Evolutionary conservation across 2,329 filamentous ascomycete species (phyloP).

Genomic region (Chrysoporthe cubensis): DNA sequence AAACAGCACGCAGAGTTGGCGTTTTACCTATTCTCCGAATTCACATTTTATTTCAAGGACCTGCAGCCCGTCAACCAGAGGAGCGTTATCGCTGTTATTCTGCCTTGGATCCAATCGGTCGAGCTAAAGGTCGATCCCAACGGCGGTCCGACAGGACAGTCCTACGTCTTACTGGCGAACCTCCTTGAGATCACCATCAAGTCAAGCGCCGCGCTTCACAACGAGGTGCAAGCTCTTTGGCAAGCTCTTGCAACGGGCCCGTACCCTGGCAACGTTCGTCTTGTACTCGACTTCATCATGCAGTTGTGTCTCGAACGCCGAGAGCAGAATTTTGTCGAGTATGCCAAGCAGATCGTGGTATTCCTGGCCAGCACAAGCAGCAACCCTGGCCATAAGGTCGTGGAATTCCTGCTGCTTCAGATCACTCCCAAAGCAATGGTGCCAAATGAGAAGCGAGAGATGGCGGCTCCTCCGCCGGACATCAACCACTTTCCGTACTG

Average conservation of each 20-base stretch:
- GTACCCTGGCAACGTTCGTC: constrained; percentile 88
- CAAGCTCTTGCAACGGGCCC: constrained; percentile 93
- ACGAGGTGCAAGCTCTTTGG: constrained; percentile 97
- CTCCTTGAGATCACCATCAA: constrained; percentile 95
- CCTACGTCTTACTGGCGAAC: constrained; percentile 94
- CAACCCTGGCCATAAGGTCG: constrained; percentile 82
- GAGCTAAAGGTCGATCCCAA: constrained; percentile 91
- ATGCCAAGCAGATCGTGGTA: constrained; percentile 97
- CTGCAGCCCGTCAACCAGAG: constrained; percentile 81
- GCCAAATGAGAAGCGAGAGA: constrained; percentile 78
- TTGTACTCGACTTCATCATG: constrained; percentile 97
- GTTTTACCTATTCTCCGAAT: constrained; percentile 95
- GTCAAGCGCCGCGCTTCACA: constrained; percentile 84
- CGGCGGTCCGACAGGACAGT: constrained; percentile 85
- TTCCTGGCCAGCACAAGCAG: constrained; percentile 82
- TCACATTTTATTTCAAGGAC: constrained; percentile 90
- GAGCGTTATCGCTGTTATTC: constrained; percentile 90
- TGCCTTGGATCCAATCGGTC: constrained; percentile 95
- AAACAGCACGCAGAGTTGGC: constrained; percentile 88
- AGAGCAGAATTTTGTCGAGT: constrained; percentile 97
- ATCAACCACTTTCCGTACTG: constrained; percentile 81
- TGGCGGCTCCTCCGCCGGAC: constrained; percentile 72
- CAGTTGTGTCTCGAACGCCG: constrained; percentile 87
- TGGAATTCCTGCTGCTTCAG: constrained; percentile 90
- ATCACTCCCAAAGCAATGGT: constrained; percentile 98